phyloP scores from a whole-genome alignment of 2,329 filamentous ascomycete species.

The Bipolaris zeicola region DNA sequence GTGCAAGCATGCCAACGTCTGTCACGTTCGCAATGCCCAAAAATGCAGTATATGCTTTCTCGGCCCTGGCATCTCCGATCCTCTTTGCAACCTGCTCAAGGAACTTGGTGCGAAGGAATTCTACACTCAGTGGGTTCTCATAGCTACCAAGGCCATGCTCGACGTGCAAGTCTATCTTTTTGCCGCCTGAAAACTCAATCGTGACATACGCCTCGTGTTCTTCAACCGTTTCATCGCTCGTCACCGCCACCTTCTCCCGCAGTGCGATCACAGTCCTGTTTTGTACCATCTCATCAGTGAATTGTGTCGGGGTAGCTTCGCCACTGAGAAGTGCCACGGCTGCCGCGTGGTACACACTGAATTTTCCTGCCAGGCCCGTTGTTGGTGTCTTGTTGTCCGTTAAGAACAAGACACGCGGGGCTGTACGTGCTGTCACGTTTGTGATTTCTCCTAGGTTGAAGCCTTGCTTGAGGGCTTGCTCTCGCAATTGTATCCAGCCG shows the following conservation, averaged over 20 bases:
- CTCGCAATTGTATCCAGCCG: conserved; percentile 55
- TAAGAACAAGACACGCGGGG: conserved; percentile 60
- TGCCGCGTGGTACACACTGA: conserved; percentile 62
- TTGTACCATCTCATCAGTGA: conserved; percentile 56
- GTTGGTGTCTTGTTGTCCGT: conserved; percentile 58
- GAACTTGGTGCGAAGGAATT: conserved; percentile 57
- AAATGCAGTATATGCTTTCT: conserved; percentile 33
- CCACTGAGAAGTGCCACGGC: conserved; percentile 58
- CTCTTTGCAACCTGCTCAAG: conserved; percentile 54
- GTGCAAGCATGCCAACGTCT: conserved; percentile 11
- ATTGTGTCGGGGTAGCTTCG: conserved; percentile 58
- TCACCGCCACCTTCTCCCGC: conserved; percentile 55
- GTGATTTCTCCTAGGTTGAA: conserved; percentile 53
- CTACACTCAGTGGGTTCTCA: conserved; percentile 55
- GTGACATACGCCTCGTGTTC: conserved; percentile 53
- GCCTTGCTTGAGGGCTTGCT: conserved; percentile 43
- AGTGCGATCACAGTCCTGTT: conserved; percentile 50
- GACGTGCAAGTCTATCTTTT: conserved; percentile 53
- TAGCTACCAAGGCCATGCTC: conserved; percentile 59
- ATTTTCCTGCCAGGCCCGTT: conserved; percentile 60
- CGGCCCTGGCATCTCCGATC: conserved; percentile 48
- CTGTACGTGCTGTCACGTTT: conserved; percentile 53
- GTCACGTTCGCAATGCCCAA: conserved; percentile 13
- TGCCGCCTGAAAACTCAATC: conserved; percentile 48
- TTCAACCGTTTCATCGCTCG: conserved; percentile 48